Conservation (phyloP, 2,329 filamentous ascomycete genomes). For the Diplodia seriata region DNA sequence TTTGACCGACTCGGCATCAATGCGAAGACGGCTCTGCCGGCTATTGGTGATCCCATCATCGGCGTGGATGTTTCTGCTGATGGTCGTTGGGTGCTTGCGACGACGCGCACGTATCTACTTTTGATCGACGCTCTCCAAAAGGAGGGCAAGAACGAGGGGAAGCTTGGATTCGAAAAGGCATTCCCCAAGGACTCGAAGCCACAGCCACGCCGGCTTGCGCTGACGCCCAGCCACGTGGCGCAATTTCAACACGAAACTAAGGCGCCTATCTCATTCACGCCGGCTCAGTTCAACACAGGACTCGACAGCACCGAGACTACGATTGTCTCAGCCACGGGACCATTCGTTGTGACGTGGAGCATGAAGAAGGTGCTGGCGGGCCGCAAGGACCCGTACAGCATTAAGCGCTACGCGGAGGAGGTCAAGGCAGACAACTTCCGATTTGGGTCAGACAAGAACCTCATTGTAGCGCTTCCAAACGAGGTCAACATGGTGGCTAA, state of each 20-base stretch:
- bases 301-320: conserved; percentile 82
- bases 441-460: conserved; percentile 95
- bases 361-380: conserved; percentile 86
- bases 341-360: conserved; percentile 96
- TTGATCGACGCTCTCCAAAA: conserved; percentile 92
- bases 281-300: conserved; percentile 92
- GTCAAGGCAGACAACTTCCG: conserved; percentile 99
- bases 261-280: conserved; percentile 83
- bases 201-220: conserved; percentile 84
- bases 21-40: conserved; percentile 95
- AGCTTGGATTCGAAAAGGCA: conserved; percentile 94
- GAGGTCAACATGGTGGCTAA: conserved; percentile 98
- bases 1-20: conserved; percentile 97
- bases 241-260: conserved; percentile 98
- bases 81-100: conserved; percentile 93
- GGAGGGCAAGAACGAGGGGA: conserved; percentile 93
- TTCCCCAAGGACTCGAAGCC: conserved; percentile 95
- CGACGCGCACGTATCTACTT: conserved; percentile 91
- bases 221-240: conserved; percentile 90
- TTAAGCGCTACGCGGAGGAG: conserved; percentile 94
- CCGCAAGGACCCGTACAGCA: conserved; percentile 87
- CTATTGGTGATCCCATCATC: conserved; percentile 91
- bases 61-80: conserved; percentile 95
- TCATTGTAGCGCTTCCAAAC: conserved; percentile 95
- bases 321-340: conserved; percentile 95